Base-by-base conservation (phyloP, 257 asterid species). In the Gentiana straminea region DNA sequence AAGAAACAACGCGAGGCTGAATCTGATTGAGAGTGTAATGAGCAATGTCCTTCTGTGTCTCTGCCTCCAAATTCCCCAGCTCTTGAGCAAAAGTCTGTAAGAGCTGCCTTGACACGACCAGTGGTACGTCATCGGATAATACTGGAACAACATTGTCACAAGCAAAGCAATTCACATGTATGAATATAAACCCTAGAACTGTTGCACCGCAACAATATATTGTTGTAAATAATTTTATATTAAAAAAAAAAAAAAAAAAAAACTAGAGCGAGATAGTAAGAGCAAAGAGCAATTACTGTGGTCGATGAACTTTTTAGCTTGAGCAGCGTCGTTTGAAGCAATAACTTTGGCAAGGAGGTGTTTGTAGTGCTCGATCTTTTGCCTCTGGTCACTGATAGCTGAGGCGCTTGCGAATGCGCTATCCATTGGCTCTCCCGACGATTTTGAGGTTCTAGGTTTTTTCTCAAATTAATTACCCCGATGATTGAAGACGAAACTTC, bases 61-160 rank as follows among this genome's bases (percentile, higher is more conserved):
- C 95, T 0, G 96, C 77, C 76, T 84, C 90, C 84, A 87, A 68
- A 58, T 68, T 84, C 63, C 95, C 92, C 68, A 91, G 64, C 71
- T 87, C 98, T 71, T 82, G 96, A 4, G 96, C 98, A 60, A 91
- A 91, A 58, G 79, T 84, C 70, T 87, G 96, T 77, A 91, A 72
- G 24, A 91, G 88, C 79, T 91, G 98, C 71, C 96, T 73, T 70
- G 98, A 91, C 41, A 91, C 98, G 70, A 91, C 95, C 52, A 91
- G 88, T 49, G 95, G 84, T 61, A 91, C 94, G 37, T 87, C 96
- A 59, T 91, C 95, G 69, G 96, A 90, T 51, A 90, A 57, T 68
- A 84, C 97, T 86, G 77, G 53, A 68, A 13, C 8, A 49, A 49
- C 45, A 70, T 60, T 57, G 41, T 13, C 1, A 24, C 24, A 24